Evolutionary conservation across 495 filamentous ascomycete species (phyloP).

Genomic region (Podospora pseudopauciseta): DNA sequence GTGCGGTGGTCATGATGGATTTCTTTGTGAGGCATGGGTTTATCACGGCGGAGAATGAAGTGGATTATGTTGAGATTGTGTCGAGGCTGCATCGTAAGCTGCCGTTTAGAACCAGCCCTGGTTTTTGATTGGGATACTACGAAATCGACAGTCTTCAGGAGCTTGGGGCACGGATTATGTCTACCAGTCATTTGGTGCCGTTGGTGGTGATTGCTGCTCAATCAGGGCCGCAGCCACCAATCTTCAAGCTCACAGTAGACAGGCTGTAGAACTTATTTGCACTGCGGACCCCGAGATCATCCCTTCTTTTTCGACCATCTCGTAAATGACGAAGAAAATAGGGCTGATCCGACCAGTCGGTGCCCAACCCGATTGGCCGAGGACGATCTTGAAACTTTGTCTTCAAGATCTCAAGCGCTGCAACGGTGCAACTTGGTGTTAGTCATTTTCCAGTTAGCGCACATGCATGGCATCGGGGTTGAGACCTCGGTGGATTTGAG

Average conservation of each 20-base stretch:
- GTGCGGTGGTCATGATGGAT: conserved; percentile 48
- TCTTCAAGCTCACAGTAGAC: too few relatives aligned
- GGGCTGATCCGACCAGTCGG: background rate
- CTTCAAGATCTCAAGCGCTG: background rate
- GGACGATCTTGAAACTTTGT: background rate
- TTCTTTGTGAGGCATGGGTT: conserved; percentile 56
- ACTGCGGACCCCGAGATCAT: too few relatives aligned
- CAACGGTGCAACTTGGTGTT: background rate
- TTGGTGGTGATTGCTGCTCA: too few relatives aligned
- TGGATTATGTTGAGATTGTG: conserved; percentile 47
- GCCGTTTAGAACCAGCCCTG: conserved; percentile 29
- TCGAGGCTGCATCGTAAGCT: conserved; percentile 45
- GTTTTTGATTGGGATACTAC: background rate
- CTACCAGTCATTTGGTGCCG: too few relatives aligned
- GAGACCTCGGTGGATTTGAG: background rate
- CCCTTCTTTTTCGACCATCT: too few relatives aligned
- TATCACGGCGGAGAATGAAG: conserved; percentile 49
- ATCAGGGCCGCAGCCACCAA: too few relatives aligned
- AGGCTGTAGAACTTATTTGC: too few relatives aligned
- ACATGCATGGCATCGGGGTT: background rate
- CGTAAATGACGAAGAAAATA: background rate
- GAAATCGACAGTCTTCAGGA: too few relatives aligned
- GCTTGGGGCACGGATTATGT: too few relatives aligned
- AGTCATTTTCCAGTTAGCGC: background rate
- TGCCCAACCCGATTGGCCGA: background rate